Conservation (phyloP, 768 basidiomycete genomes). For the Piloderma croceum region DNA sequence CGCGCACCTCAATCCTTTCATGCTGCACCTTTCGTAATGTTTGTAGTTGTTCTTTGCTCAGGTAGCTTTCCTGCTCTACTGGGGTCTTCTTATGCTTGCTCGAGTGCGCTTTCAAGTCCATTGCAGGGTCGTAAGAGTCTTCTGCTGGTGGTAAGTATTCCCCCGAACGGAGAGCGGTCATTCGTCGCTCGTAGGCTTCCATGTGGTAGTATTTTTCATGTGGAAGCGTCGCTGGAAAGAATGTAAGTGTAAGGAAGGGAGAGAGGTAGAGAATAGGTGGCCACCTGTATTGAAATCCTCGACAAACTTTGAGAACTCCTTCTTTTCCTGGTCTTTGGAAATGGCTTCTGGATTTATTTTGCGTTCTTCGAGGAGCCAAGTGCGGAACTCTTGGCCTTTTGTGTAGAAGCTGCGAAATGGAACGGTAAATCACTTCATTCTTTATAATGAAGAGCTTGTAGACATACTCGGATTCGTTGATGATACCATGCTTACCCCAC, state of each 20-base stretch:
- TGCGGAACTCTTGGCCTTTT: constrained; percentile 81
- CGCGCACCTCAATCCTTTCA: constrained; percentile 71
- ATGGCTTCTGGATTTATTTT: constrained; percentile 87
- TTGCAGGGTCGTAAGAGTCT: constrained; percentile 75
- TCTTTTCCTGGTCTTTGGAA: constrained; percentile 78
- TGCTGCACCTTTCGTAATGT: constrained; percentile 81
- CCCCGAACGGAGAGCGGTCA: constrained; percentile 80
- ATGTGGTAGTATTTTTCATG: constrained; percentile 96
- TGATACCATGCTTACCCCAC: constrained; percentile 90
- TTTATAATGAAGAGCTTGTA: constrained; percentile 3
- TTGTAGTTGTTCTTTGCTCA: constrained; percentile 73
- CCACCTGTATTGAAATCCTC: constrained; percentile 81
- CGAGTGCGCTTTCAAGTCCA: constrained; percentile 74
- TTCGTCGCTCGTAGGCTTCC: constrained; percentile 76
- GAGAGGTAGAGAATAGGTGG: constrained; percentile 8
- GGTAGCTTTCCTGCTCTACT: constrained; percentile 66
- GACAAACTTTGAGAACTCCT: constrained; percentile 77
- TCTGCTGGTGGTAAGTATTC: constrained; percentile 70
- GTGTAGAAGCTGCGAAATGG: constrained; percentile 58
- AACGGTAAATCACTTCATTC: neutral
- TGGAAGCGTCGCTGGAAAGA: constrained; percentile 69
- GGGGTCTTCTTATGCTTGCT: constrained; percentile 64
- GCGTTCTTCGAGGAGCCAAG: constrained; percentile 91
- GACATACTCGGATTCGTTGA: constrained; percentile 78
- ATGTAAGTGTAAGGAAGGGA: constrained; percentile 1